Percentiles rank a stretch among this genome's conserved stretches.
Conservation (phyloP, 768 basidiomycete species). For the Boletus bicolor region DNA sequence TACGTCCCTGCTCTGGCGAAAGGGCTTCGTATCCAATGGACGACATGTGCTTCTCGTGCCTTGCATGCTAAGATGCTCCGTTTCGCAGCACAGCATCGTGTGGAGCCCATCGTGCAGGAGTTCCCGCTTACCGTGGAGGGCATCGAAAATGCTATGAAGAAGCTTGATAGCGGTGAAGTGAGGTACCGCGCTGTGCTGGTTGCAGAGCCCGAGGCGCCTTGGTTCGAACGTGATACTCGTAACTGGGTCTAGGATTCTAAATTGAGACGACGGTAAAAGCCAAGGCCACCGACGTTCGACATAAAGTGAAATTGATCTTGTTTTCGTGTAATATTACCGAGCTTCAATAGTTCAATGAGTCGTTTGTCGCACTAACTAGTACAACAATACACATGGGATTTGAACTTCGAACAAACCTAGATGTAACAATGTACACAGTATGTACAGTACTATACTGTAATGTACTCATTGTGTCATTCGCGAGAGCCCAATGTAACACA, state of each 20-base stretch:
- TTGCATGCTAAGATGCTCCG: slow-evolving; percentile 23
- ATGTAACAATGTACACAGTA: too few relatives aligned
- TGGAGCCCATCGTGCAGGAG: slow-evolving; percentile 24
- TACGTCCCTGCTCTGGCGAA: slow-evolving; percentile 9
- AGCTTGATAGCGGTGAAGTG: slow-evolving; percentile 5
- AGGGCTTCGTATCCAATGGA: slow-evolving; percentile 13
- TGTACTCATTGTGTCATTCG: neutral
- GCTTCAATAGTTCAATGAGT: too few relatives aligned
- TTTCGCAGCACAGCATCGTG: slow-evolving; percentile 22
- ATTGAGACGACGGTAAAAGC: too few relatives aligned
- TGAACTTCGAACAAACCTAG: too few relatives aligned
- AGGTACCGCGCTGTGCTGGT: slow-evolving; percentile 27
- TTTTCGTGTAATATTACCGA: neutral
- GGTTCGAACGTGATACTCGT: neutral
- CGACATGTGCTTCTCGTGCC: neutral
- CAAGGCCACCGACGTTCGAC: neutral
- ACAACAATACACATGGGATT: too few relatives aligned
- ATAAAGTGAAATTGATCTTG: neutral
- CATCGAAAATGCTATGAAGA: slow-evolving; percentile 10
- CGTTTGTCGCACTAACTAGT: too few relatives aligned
- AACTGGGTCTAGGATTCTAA: neutral
- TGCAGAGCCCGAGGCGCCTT: slow-evolving; percentile 1
- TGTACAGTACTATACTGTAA: neutral
- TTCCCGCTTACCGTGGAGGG: slow-evolving; percentile 27
- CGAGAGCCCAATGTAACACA: neutral